A percentile compares a stretch with the other conserved stretches of the same genome.
phyloP scores from a whole-genome alignment of 345 rosid species.

The Salix arbutifolia region DNA sequence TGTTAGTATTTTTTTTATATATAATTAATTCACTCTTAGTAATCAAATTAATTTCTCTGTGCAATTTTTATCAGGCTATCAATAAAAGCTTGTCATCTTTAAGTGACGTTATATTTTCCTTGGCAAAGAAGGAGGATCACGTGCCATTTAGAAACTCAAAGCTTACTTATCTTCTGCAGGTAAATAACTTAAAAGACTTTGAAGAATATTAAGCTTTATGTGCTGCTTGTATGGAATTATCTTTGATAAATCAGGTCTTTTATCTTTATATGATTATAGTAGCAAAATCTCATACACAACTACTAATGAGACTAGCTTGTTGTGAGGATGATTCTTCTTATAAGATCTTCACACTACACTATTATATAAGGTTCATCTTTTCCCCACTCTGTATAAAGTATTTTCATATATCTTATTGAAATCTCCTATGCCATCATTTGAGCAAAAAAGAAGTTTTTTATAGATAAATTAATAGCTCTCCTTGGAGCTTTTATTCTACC shows the following conservation, averaged over 20 bases:
- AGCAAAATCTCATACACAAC: background rate
- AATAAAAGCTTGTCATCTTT: slow-evolving; percentile 87
- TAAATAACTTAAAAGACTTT: slow-evolving; percentile 15
- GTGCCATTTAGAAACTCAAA: slow-evolving; percentile 92
- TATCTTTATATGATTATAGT: background rate
- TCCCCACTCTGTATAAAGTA: background rate
- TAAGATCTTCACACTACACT: background rate
- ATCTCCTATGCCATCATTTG: background rate
- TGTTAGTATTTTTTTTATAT: background rate
- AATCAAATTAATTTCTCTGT: background rate
- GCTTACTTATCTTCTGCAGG: slow-evolving; percentile 98
- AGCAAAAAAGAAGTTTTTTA: background rate
- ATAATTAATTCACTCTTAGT: slow-evolving; percentile 1
- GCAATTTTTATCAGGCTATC: slow-evolving; percentile 60
- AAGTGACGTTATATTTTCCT: slow-evolving; percentile 83
- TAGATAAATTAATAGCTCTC: background rate
- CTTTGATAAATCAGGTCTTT: background rate
- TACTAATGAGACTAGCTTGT: background rate
- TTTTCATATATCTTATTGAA: background rate
- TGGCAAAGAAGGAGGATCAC: slow-evolving; percentile 93
- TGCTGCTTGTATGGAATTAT: background rate
- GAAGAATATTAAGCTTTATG: background rate
- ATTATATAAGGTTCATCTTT: background rate
- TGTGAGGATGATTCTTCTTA: background rate
- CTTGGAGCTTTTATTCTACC: background rate